A percentile compares a stretch with the other conserved stretches of the same genome.
Conservation (phyloP, 257 asterid species). For the Fraxinus excelsior region DNA sequence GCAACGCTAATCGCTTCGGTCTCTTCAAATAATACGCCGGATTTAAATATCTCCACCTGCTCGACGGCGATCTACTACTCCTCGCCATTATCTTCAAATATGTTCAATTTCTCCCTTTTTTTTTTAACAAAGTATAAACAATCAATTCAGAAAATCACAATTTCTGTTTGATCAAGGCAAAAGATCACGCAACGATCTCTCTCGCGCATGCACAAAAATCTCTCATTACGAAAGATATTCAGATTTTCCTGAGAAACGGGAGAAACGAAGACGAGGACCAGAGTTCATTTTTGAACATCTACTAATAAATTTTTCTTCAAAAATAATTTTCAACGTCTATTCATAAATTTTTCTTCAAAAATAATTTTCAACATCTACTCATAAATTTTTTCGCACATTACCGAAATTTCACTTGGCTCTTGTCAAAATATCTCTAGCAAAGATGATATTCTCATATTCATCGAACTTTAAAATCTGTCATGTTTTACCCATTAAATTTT, state of each 20-base stretch:
- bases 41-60: conserved; percentile 59
- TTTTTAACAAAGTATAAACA: background rate
- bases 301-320: too few species aligned
- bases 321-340: too few species aligned
- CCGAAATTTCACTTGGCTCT: too few species aligned
- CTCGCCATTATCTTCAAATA: conserved; percentile 58
- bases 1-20: conserved; percentile 83
- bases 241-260: background rate
- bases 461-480: too few species aligned
- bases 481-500: too few species aligned
- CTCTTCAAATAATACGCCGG: conserved; percentile 92
- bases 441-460: too few species aligned
- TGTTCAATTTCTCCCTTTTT: background rate
- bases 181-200: background rate
- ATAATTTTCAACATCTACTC: too few species aligned
- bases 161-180: background rate
- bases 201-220: background rate
- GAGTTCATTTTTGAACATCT: too few species aligned
- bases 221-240: background rate
- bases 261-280: background rate
- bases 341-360: too few species aligned
- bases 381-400: too few species aligned
- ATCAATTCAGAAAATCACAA: background rate
- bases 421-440: too few species aligned
- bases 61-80: conserved; percentile 77